Conservation (phyloP, 495 filamentous ascomycete species). For the Clohesyomyces aquaticus region DNA sequence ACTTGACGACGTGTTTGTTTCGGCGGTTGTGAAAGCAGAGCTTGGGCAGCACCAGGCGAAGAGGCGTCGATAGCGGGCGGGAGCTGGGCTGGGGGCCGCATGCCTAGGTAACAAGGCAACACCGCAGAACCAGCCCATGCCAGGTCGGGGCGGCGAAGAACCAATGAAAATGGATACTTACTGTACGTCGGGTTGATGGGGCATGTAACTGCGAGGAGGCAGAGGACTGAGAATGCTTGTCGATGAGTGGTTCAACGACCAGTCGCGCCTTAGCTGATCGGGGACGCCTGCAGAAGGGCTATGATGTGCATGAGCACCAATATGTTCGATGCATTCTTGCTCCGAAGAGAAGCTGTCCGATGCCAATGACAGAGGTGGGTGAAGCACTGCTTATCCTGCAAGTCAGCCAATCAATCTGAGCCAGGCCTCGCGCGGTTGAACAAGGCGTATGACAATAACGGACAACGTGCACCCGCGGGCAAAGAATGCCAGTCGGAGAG, state of each 20-base stretch:
- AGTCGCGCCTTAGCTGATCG: constrained; percentile 44
- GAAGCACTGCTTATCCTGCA: constrained; percentile 40
- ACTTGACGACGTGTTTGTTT: constrained; percentile 47
- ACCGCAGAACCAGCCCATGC: constrained; percentile 31
- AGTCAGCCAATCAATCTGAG: constrained; percentile 41
- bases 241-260: constrained; percentile 37
- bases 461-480: constrained; percentile 37
- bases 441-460: constrained; percentile 41
- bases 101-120: constrained; percentile 37
- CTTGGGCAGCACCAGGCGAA: constrained; percentile 42
- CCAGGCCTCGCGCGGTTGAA: constrained; percentile 33
- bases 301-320: constrained; percentile 46
- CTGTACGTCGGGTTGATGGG: constrained; percentile 41
- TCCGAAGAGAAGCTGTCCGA: constrained; percentile 45
- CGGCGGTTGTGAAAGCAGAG: constrained; percentile 33
- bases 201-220: constrained; percentile 35
- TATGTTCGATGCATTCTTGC: constrained; percentile 44
- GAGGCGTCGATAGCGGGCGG: constrained; percentile 34
- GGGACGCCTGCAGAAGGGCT: constrained; percentile 38
- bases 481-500: constrained; percentile 19
- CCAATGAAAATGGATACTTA: constrained; percentile 44
- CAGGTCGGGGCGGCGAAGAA: constrained; percentile 31
- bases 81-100: constrained; percentile 36
- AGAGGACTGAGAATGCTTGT: constrained; percentile 26
- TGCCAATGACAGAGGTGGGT: constrained; percentile 40